Conservation (phyloP, 2,329 filamentous ascomycete species). For the Leptographium lundbergii region DNA sequence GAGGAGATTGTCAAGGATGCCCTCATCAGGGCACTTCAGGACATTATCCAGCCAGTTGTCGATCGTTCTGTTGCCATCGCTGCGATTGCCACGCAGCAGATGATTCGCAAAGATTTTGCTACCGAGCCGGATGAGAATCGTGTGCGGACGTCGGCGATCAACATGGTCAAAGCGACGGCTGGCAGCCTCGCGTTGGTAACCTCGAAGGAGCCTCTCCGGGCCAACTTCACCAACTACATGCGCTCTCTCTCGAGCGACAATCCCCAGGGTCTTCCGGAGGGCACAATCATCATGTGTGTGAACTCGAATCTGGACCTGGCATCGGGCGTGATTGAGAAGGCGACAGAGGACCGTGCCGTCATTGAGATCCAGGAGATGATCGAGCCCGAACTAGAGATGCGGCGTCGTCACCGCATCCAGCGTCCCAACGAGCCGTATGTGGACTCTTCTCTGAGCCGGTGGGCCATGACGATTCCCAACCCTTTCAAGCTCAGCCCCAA, state of each 20-base stretch:
- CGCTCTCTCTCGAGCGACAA: conserved; percentile 56
- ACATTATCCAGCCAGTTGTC: conserved; percentile 95
- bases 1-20: conserved; percentile 73
- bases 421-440: conserved; percentile 77
- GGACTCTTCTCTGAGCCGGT: conserved; percentile 70
- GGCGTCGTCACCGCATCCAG: conserved; percentile 61
- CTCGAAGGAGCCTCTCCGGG: conserved; percentile 89
- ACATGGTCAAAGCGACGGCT: conserved; percentile 88
- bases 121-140: conserved; percentile 85
- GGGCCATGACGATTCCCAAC: conserved; percentile 87
- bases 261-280: conserved; percentile 77
- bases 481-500: conserved; percentile 76
- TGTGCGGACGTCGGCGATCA: conserved; percentile 74
- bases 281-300: conserved; percentile 94
- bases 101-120: conserved; percentile 92
- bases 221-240: conserved; percentile 96
- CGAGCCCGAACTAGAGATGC: conserved; percentile 63
- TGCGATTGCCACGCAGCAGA: conserved; percentile 88
- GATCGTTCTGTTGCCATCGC: conserved; percentile 97
- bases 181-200: conserved; percentile 94
- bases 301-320: conserved; percentile 94
- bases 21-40: conserved; percentile 78
- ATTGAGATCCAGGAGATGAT: conserved; percentile 94
- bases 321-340: conserved; percentile 87
- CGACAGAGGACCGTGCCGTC: conserved; percentile 83